Base-by-base conservation (phyloP, 164 flowering plant species). In the Platanus orientalis region DNA sequence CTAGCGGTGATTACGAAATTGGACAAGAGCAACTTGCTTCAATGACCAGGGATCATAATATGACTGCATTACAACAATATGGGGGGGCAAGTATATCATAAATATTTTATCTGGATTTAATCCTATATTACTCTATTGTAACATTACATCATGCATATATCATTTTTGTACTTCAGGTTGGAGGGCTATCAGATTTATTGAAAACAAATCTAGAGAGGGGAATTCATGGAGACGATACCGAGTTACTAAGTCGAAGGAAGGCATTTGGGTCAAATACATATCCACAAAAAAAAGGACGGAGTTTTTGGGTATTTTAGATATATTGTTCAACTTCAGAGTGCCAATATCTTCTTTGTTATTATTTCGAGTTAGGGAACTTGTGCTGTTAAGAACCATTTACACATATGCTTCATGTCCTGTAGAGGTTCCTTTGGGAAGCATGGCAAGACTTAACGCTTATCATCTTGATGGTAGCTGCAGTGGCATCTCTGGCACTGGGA, bases 401-500 rank as follows among this genome's bases (percentile, higher is more conserved):
- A 21, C 32, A 2, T 34, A 4, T 57, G 21, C 23, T 50, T 45
- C 57, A 11, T 34, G 13, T 23, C 23, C 20, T 70, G 25, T 57
- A 95, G 99, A 77, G 70, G 68, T 95, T 95, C 68, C 79, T 95
- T 24, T 92, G 93, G 97, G 97, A 95, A 68, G 96, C 99, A 55
- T 92, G 97, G 81, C 89, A 88, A 64, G 97, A 95, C 71, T 75
- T 89, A 7, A 95, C 99, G 14, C 80, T 92, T 53, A 85, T 95
- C 60, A 95, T 95, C 73, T 74, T 95, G 83, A 92, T 95, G 81
- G 60, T 88, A 56, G 99, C 99, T 73, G 99, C 97, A 14, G 92
- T 73, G 61, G 87, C 92, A 71, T 95, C 99, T 34, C 71, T 95
- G 72, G 97, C 71, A 4, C 75, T 95, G 36, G 97, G 97, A 29